A percentile compares a stretch with the other conserved stretches of the same genome.
Evolutionary conservation across 202 grass and related monocot species (phyloP).

Genomic region (Carex arenaria): DNA sequence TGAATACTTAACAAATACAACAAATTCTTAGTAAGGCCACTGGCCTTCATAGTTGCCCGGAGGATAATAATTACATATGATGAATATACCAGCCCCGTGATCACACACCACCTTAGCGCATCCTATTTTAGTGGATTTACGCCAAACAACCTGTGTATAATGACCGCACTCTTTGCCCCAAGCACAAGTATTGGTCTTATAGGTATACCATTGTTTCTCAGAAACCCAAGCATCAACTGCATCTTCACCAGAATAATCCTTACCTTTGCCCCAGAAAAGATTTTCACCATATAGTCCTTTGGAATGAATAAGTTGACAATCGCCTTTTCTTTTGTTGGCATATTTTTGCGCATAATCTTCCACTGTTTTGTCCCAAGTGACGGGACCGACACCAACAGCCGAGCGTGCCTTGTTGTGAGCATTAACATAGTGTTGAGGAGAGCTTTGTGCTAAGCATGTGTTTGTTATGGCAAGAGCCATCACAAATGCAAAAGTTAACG

Average conservation of each 20-base stretch:
- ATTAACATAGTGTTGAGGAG: slow-evolving; percentile 25
- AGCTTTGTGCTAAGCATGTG: slow-evolving; percentile 15
- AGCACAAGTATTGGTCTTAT: slow-evolving; percentile 23
- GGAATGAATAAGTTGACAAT: slow-evolving; percentile 33
- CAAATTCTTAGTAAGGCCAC: too few species aligned
- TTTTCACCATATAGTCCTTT: slow-evolving; percentile 42
- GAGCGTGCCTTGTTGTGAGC: slow-evolving; percentile 13
- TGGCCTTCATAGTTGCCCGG: too few species aligned
- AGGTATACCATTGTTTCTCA: slow-evolving; percentile 33
- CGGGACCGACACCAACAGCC: neutral
- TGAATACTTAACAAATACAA: too few species aligned
- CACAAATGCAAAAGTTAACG: slow-evolving; percentile 2
- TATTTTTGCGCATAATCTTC: neutral
- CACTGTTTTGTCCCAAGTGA: slow-evolving; percentile 15
- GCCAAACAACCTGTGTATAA: slow-evolving; percentile 41
- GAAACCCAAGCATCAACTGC: slow-evolving; percentile 24
- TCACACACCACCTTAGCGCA: slow-evolving; percentile 21
- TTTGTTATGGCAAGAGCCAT: neutral
- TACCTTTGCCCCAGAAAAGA: slow-evolving; percentile 30
- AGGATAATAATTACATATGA: neutral
- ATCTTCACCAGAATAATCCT: slow-evolving; percentile 25
- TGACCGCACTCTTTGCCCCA: slow-evolving; percentile 23
- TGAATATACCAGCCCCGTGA: neutral
- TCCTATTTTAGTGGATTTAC: slow-evolving; percentile 9
- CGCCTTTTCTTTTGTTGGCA: neutral